Evolutionary conservation across 148 eudicot genomes (phyloP).

Genomic region (Rhododendron henanense): DNA sequence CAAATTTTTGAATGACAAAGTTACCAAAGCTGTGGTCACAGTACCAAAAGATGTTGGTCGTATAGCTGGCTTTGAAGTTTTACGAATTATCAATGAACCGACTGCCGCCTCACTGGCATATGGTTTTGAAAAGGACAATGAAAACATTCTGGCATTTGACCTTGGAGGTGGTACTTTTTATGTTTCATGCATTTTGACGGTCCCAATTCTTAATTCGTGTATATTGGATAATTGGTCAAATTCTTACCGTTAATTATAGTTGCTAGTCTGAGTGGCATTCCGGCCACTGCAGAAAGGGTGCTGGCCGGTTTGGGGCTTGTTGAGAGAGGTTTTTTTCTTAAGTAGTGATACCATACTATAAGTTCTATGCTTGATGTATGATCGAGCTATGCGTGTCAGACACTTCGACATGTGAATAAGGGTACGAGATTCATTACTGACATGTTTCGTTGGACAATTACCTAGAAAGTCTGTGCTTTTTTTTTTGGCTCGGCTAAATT

Average conservation of each 20-base stretch:
- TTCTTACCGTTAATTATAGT: too few relatives aligned
- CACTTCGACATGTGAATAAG: too few relatives aligned
- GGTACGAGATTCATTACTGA: background rate
- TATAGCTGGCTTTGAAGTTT: conserved; percentile 90
- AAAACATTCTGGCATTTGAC: conserved; percentile 89
- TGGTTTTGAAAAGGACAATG: conserved; percentile 36
- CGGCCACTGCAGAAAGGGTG: too few relatives aligned
- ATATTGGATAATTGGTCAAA: too few relatives aligned
- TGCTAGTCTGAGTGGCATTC: too few relatives aligned
- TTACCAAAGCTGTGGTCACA: conserved; percentile 85
- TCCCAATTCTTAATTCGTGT: background rate
- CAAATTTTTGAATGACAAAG: conserved; percentile 74
- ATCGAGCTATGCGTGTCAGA: too few relatives aligned
- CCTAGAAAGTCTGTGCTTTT: background rate
- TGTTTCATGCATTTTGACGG: conserved; percentile 67
- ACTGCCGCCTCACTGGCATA: conserved; percentile 63
- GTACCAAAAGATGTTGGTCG: conserved; percentile 96
- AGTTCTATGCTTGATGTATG: background rate
- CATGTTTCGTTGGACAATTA: background rate
- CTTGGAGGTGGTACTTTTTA: conserved; percentile 99
- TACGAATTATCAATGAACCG: conserved; percentile 90
- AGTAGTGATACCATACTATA: background rate
- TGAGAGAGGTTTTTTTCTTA: background rate
- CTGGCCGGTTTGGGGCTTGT: too few relatives aligned
- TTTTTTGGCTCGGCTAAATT: too few relatives aligned